Percentiles rank a stretch among this genome's conserved stretches.
Conservation (phyloP, 192 early-diverging fungal species). For the Jimgerdemannia flammicorona region DNA sequence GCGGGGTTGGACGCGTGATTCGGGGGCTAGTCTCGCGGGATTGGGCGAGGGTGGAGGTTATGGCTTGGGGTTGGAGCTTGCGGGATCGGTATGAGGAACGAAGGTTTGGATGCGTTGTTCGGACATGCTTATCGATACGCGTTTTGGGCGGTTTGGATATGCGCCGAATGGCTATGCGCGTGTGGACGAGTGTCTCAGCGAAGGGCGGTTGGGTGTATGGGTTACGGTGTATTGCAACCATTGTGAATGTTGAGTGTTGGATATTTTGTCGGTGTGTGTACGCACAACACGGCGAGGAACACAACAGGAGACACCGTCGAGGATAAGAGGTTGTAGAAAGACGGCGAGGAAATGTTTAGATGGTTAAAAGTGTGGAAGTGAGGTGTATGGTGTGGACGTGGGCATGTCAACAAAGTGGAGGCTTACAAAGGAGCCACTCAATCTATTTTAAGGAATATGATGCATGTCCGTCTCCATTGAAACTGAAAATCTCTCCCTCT, state of each 20-base stretch:
- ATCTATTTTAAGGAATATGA: no score
- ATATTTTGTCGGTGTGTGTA: no score
- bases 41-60: background rate
- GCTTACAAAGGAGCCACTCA: no score
- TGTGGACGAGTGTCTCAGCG: background rate
- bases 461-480: no score
- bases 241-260: background rate
- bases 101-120: background rate
- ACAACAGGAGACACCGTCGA: no score
- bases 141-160: background rate
- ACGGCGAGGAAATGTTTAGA: background rate
- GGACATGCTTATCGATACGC: background rate
- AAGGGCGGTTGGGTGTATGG: background rate
- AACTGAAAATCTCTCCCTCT: no score
- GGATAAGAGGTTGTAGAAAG: background rate
- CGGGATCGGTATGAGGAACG: background rate
- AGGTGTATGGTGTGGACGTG: background rate
- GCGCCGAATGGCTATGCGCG: background rate
- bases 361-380: background rate
- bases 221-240: background rate
- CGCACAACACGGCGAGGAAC: no score
- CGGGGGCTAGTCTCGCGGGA: background rate
- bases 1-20: no score
- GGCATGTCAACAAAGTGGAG: background rate
- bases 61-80: background rate